Base-by-base conservation (phyloP, 495 filamentous ascomycete genomes). In the Hyaloscypha bicolor region DNA sequence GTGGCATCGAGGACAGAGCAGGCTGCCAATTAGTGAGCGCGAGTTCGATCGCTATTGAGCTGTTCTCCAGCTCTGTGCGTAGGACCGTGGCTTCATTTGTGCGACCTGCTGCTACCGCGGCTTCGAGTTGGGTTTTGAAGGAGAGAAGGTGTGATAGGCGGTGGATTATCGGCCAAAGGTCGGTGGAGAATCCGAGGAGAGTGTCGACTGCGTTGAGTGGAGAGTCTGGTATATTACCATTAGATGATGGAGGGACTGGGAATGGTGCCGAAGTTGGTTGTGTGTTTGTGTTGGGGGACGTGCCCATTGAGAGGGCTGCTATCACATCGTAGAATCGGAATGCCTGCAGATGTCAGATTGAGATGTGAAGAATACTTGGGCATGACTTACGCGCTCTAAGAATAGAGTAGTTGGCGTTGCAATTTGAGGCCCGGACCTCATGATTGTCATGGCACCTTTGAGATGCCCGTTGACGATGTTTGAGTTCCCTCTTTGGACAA, bases 311-410 rank as follows among this genome's bases (percentile, higher is more conserved):
- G 53, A 89, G 76, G 8, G 86, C 86, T 9, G 85, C 80, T 22
- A 88, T 86, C 19, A 89, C 86, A 71, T 89, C 86, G 75, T 88
- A 89, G 69, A 87, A 89, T 6, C 85, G 81, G 64, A 89, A 89
- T 3, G 85, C 85, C 84, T 87, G 52, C 6, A 59, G 60, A 6
- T 51, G 25, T 67, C 29, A 65, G 37, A 9, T 71, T 53, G 48
- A 14, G n/a, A 70, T 37, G 14, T 53, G 55, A 31, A 9, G 59
- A 58, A 21, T 19, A 19, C 4, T 2, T 61, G 5, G 45, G 25
- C 55, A 29, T 42, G 8, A 77, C 83, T 32, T 76, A 87, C 85
- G 16, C 85, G 79, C 75, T 87, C 85, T 12, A 89, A 72, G 65
- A 88, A 89, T 22, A 79, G 71, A 64, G 80, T 79, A 0, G 85